Conservation (phyloP, 2,329 filamentous ascomycete species). For the Fusarium pseudonygamai region DNA sequence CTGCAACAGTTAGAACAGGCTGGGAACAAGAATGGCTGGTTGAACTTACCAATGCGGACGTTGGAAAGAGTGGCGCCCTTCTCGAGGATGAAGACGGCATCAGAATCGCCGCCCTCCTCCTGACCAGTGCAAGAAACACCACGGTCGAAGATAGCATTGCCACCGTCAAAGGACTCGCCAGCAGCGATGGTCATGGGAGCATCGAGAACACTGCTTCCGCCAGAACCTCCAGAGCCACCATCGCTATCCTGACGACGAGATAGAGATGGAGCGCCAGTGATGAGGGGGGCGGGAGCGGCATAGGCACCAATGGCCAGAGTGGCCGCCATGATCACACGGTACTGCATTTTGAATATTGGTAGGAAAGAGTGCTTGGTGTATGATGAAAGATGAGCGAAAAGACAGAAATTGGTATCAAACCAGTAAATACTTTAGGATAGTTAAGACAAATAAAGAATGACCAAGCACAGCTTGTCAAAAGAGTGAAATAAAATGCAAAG, state of each 20-base stretch:
- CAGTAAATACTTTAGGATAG: constrained; percentile 25
- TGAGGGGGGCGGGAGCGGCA: constrained; percentile 32
- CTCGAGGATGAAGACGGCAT: constrained; percentile 56
- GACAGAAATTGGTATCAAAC: constrained; percentile 33
- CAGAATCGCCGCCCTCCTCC: constrained; percentile 44
- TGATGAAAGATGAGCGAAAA: not conserved
- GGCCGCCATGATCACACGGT: constrained; percentile 41
- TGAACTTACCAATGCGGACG: constrained; percentile 54
- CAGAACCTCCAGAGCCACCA: not conserved
- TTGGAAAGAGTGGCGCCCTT: constrained; percentile 56
- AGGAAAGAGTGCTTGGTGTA: not conserved
- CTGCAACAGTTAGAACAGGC: not conserved
- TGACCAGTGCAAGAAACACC: constrained; percentile 42
- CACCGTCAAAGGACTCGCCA: constrained; percentile 44
- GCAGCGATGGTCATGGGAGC: constrained; percentile 41
- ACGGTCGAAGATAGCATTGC: constrained; percentile 42
- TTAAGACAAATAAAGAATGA: constrained; percentile 29
- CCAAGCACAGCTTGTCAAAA: constrained; percentile 43
- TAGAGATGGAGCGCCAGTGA: constrained; percentile 33
- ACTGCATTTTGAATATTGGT: constrained; percentile 38
- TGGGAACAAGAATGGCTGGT: fast-evolving
- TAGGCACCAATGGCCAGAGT: constrained; percentile 37
- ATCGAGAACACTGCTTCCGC: constrained; percentile 37
- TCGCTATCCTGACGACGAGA: constrained; percentile 32
- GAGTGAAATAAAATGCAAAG: constrained; percentile 30